Base-by-base conservation (phyloP, 2,329 filamentous ascomycete species). In the Pseudogymnoascus sp. region DNA sequence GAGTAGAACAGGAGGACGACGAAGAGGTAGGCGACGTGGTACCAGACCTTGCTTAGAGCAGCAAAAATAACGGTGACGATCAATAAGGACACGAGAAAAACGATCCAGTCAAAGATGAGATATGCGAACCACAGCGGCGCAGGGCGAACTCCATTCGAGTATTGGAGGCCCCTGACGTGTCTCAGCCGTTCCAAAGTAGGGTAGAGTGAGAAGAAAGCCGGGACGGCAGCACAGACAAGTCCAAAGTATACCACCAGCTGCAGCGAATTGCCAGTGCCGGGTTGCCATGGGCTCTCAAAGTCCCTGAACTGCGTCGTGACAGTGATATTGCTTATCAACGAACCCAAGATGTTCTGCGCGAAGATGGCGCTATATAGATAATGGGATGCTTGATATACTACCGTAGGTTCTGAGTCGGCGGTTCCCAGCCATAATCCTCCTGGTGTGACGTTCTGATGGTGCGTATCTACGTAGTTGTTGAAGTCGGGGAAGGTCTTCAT, bases 191-290 rank as follows among this genome's bases (percentile, higher is more conserved):
- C 93, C 28, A 89, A 79, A n/a, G 91, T 96, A 0, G 91, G 90
- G 71, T 97, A 97, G 4, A 97, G 78, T 0, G 90, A 85, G 70
- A 96, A 96, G 78, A 97, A 93, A 13, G 88, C 91, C 0, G 93
- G 91, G 69, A 89, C 95, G 1, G 87, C 86, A 6, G 84, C 82
- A 75, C 96, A 86, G 1, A 88, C 90, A 8, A 97, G 80, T 13
- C 88, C 86, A 72, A 95, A 89, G 75, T 96, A 96, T 8, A 90
- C 80, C 42, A 93, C 84, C 17, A 96, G 80, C 72, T 96, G 90
- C 23, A 96, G 76, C 0, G 87, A 87, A 61, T 93, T 81, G 19
- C 90, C 90, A 8, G 86, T 84, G 19, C 80, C 79, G 0, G 89
- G 85, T 26, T 83, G 78, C 76, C 87, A 93, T 0, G 90, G 89